A percentile compares a stretch with the other conserved stretches of the same genome.
These are phyloP conservation scores for Prunus padus DNA, from an alignment of 306 rosid species.

Conservation along the genomic window DNA sequence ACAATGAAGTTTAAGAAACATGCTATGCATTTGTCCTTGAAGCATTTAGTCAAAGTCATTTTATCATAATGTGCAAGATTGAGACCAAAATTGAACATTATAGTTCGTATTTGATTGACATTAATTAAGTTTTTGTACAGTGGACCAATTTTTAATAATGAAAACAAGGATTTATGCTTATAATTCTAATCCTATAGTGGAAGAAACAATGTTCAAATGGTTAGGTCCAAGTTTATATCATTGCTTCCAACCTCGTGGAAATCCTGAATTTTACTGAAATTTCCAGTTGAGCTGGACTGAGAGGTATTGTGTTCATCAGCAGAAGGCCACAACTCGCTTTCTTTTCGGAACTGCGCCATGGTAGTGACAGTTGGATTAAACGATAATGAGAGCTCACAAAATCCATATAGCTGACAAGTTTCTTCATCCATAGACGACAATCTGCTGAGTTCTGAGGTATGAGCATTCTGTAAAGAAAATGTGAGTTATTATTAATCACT, in stretches of 20 bases:
- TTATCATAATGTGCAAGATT: neutral
- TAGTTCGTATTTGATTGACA: neutral
- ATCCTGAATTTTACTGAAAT: conserved; percentile 4
- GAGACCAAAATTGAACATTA: neutral
- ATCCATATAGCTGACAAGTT: conserved; percentile 15
- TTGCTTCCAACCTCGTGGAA: conserved; percentile 23
- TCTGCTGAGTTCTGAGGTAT: neutral
- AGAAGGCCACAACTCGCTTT: conserved; percentile 17
- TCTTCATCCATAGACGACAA: conserved; percentile 7
- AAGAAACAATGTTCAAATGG: conserved; percentile 36
- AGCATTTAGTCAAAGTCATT: neutral
- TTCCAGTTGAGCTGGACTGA: conserved; percentile 28
- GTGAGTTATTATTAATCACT: neutral
- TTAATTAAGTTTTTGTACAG: neutral
- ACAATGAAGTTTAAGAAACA: too few relatives aligned
- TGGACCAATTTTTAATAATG: neutral
- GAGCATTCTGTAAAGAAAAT: conserved; percentile 11
- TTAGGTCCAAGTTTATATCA: conserved; percentile 57
- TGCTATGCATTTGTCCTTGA: too few relatives aligned
- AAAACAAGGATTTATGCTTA: neutral
- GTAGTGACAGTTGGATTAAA: conserved; percentile 16
- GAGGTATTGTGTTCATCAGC: conserved; percentile 4
- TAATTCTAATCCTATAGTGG: neutral
- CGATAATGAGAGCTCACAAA: conserved; percentile 42
- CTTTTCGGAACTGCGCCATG: conserved; percentile 18